Conservation (phyloP, 495 filamentous ascomycete genomes). For the Mytilinidion resinicola region DNA sequence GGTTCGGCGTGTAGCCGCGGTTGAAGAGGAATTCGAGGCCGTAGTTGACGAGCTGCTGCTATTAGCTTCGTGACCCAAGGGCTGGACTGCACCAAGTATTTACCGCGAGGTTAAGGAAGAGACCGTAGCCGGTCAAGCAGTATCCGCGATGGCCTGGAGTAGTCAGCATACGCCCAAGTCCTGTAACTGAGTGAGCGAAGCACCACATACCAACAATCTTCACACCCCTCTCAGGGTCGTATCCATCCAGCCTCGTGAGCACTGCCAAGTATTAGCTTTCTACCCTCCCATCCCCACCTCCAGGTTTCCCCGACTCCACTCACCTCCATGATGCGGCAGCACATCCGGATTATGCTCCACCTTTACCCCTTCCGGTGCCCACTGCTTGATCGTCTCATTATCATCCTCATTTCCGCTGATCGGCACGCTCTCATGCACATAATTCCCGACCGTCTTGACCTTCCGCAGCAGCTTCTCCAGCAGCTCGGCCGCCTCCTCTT, state of each 20-base stretch:
- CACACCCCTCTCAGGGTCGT: constrained; percentile 86
- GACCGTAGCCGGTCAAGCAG: constrained; percentile 68
- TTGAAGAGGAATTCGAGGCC: constrained; percentile 78
- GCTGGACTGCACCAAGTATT: background rate
- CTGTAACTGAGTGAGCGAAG: no score
- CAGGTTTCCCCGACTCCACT: background rate
- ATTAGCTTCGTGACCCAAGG: no score
- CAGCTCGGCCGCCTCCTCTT: constrained; percentile 67
- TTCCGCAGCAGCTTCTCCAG: constrained; percentile 65
- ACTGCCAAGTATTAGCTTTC: constrained; percentile 39
- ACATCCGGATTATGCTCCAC: constrained; percentile 60
- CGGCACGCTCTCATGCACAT: constrained; percentile 90
- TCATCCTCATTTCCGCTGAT: constrained; percentile 88
- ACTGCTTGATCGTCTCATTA: constrained; percentile 68
- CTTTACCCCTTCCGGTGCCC: constrained; percentile 66
- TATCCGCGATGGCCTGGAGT: background rate
- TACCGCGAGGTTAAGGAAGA: constrained; percentile 66
- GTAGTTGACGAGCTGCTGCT: constrained; percentile 66
- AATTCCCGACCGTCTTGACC: constrained; percentile 81
- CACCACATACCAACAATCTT: constrained; percentile 44
- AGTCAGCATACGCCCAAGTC: background rate
- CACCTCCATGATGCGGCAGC: constrained; percentile 79
- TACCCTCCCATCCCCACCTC: background rate
- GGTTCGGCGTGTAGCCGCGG: constrained; percentile 76
- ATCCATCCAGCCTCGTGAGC: constrained; percentile 77